Conservation (phyloP, 2,329 filamentous ascomycete species). For the Cordyceps cateniannulata region DNA sequence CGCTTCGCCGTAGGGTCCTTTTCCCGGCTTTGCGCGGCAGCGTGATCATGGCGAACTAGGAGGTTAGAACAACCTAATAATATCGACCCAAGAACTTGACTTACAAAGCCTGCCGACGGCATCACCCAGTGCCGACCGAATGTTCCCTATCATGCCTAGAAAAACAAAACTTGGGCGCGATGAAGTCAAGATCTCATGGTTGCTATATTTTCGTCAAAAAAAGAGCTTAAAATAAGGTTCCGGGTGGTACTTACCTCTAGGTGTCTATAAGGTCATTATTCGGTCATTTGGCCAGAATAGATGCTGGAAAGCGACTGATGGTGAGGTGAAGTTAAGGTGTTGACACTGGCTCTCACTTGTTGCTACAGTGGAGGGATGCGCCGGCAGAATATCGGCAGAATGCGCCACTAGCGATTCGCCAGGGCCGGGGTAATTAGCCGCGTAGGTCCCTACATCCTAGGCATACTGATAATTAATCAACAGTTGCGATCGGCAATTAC, state of each 20-base stretch:
- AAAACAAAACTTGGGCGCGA: neutral
- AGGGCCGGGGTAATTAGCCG: too few relatives aligned
- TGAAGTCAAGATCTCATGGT: neutral
- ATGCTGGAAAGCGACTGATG: neutral
- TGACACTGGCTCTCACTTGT: neutral
- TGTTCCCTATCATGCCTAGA: conserved; percentile 4
- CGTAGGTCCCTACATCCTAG: neutral
- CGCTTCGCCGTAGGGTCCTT: neutral
- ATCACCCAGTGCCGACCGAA: conserved; percentile 7
- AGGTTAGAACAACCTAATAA: neutral
- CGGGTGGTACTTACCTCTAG: neutral
- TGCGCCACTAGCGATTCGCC: neutral
- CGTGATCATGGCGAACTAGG: conserved; percentile 4
- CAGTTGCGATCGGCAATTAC: too few relatives aligned
- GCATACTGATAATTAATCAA: too few relatives aligned
- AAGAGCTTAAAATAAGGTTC: neutral
- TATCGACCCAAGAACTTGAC: neutral
- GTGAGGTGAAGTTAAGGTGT: neutral
- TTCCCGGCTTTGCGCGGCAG: neutral
- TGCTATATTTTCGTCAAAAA: neutral
- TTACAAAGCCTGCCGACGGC: conserved; percentile 6
- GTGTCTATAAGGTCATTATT: neutral
- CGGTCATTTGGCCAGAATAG: neutral
- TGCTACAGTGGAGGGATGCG: conserved; percentile 10
- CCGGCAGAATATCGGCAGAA: conserved; percentile 10